A percentile compares a stretch with the other conserved stretches of the same genome.
Conservation (phyloP, 192 early-diverging fungal species). For the Coemansia sp. region DNA sequence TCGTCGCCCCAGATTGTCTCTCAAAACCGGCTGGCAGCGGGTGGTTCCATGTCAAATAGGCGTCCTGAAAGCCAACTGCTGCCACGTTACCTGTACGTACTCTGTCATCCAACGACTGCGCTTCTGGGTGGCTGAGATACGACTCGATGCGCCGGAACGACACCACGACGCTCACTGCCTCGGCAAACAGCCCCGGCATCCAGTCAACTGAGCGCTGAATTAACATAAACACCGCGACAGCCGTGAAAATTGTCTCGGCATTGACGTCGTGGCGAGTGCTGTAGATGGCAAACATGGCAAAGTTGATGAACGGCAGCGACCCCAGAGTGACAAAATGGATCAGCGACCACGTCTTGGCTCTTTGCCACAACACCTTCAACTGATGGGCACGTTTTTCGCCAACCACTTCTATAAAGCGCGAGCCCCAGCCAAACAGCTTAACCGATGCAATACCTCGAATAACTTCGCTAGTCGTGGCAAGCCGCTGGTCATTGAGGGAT, state of each 20-base stretch:
- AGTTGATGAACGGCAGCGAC: slow-evolving; percentile 60
- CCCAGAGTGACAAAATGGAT: slow-evolving; percentile 64
- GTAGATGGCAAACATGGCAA: slow-evolving; percentile 63
- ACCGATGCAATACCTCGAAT: slow-evolving; percentile 86
- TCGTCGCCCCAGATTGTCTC: not conserved
- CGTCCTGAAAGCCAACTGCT: slow-evolving; percentile 55
- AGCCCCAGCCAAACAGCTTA: slow-evolving; percentile 90
- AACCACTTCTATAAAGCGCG: slow-evolving; percentile 73
- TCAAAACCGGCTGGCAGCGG: not conserved
- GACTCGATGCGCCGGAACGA: slow-evolving; percentile 67
- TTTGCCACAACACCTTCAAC: slow-evolving; percentile 55
- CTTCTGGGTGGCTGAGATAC: slow-evolving; percentile 74
- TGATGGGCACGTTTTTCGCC: slow-evolving; percentile 63
- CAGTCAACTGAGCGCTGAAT: slow-evolving; percentile 64
- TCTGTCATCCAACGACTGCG: slow-evolving; percentile 52
- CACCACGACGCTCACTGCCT: slow-evolving; percentile 61
- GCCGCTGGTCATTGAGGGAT: slow-evolving; percentile 68
- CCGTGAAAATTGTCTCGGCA: slow-evolving; percentile 68
- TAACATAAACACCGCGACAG: slow-evolving; percentile 74
- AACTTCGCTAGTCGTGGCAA: slow-evolving; percentile 78
- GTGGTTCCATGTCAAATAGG: slow-evolving; percentile 34
- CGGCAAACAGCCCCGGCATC: slow-evolving; percentile 59
- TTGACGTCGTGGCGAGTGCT: slow-evolving; percentile 60
- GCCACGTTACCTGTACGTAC: not conserved
- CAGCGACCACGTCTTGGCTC: slow-evolving; percentile 54